These are phyloP conservation scores for Stagonosporopsis rhizophila DNA, from an alignment of 2,329 filamentous ascomycete species.

Conservation along the genomic window DNA sequence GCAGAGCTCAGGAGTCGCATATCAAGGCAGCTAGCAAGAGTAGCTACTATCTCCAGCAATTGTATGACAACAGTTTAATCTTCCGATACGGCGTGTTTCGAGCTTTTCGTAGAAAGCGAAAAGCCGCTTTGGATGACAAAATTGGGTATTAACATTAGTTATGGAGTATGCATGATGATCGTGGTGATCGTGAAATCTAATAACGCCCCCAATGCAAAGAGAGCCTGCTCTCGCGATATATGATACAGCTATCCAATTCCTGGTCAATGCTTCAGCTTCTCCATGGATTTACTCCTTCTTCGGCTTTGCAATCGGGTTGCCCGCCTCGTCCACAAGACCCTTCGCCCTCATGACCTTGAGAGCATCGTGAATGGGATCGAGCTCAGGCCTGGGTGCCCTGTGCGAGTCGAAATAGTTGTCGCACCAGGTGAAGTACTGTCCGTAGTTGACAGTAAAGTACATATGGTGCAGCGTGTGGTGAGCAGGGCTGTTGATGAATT, in stretches of 20 bases:
- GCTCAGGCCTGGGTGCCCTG: constrained; percentile 52
- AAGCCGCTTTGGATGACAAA: neutral
- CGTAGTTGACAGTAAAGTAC: constrained; percentile 60
- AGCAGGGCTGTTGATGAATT: constrained; percentile 58
- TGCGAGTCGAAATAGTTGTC: constrained; percentile 57
- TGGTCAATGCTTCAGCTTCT: neutral
- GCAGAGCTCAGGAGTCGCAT: too few species aligned
- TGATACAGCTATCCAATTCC: neutral
- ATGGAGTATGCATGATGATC: constrained; percentile 11
- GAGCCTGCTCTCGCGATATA: constrained; percentile 5
- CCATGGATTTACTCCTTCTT: constrained; percentile 15
- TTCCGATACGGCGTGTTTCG: too few species aligned
- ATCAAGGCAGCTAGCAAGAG: too few species aligned
- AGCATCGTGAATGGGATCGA: constrained; percentile 56
- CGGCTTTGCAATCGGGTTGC: constrained; percentile 45
- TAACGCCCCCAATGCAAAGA: constrained; percentile 11
- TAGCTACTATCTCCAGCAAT: too few species aligned
- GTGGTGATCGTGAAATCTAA: constrained; percentile 9
- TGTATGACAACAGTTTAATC: too few species aligned
- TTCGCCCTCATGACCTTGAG: constrained; percentile 55
- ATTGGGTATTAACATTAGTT: constrained; percentile 11
- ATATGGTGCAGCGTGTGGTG: constrained; percentile 60
- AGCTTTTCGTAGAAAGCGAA: too few species aligned
- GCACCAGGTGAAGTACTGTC: constrained; percentile 59
- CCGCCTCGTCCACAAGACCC: constrained; percentile 55